Percentiles rank a stretch among this genome's conserved stretches.
Conservation (phyloP, 2,329 filamentous ascomycete genomes). For the Diplodia scrobiculata region DNA sequence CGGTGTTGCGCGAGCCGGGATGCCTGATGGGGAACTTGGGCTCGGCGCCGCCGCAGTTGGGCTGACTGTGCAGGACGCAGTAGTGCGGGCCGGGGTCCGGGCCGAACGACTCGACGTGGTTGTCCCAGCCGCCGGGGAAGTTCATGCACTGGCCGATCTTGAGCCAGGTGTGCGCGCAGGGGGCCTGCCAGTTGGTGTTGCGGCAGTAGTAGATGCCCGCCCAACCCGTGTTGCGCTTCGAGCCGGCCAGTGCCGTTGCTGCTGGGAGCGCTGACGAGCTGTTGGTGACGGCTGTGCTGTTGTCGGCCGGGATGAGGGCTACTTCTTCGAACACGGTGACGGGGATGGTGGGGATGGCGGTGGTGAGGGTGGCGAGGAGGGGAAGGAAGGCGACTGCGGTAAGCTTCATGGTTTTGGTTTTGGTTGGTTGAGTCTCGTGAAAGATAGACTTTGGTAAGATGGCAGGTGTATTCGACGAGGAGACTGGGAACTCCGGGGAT, state of each 20-base stretch:
- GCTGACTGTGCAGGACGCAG: background rate
- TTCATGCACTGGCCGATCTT: conserved; percentile 9
- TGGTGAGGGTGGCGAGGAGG: background rate
- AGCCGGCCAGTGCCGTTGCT: background rate
- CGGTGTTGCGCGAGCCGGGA: conserved; percentile 10
- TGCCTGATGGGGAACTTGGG: conserved; percentile 3
- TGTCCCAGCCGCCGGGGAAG: background rate
- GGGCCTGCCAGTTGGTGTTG: background rate
- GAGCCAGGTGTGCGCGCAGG: background rate
- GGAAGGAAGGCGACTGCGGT: background rate
- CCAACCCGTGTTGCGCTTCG: background rate
- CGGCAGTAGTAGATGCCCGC: conserved; percentile 10
- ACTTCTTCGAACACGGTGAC: background rate
- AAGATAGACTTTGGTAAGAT: conserved; percentile 9
- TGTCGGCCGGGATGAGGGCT: background rate
- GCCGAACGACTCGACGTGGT: conserved; percentile 1
- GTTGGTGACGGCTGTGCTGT: background rate
- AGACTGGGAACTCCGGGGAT: background rate
- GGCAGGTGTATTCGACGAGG: background rate
- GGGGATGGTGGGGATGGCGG: background rate
- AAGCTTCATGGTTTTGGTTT: background rate
- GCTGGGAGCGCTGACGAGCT: no score
- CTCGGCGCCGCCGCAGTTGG: background rate
- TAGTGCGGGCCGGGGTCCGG: conserved; percentile 3
- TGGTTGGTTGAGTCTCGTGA: background rate